Conservation (phyloP, 2,329 filamentous ascomycete species). For the Claviceps sp. region DNA sequence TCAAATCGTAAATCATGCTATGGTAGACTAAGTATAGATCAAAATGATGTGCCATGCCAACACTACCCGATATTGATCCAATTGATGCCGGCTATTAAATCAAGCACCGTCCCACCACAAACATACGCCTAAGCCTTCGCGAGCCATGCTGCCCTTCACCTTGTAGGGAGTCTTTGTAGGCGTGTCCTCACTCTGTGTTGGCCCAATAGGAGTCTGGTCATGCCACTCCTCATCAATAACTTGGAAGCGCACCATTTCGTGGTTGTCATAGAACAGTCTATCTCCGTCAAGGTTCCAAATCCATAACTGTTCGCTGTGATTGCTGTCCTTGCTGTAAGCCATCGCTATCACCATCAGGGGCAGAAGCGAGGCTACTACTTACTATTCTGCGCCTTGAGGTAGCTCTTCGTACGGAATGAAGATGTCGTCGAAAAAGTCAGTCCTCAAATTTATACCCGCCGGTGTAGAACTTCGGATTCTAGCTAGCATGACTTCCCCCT, state of each 20-base stretch:
- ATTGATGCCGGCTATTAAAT: conserved; percentile 2
- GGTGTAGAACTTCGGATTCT: conserved; percentile 64
- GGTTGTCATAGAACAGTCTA: conserved; percentile 74
- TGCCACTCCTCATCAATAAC: conserved; percentile 84
- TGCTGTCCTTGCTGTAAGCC: conserved; percentile 29
- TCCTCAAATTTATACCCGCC: conserved; percentile 62
- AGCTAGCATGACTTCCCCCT: conserved; percentile 79
- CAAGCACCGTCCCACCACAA: conserved; percentile 45
- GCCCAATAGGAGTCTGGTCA: conserved; percentile 65
- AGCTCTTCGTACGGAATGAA: conserved; percentile 63
- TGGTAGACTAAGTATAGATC: conserved; percentile 3
- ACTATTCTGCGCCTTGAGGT: conserved; percentile 67
- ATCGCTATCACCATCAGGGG: neutral
- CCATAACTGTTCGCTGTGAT: conserved; percentile 66
- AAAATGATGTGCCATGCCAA: conserved; percentile 9
- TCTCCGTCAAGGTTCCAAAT: conserved; percentile 67
- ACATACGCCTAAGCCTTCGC: conserved; percentile 47
- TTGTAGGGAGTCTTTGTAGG: conserved; percentile 57
- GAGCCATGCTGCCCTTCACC: conserved; percentile 52
- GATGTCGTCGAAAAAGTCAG: conserved; percentile 92
- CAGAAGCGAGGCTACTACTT: conserved; percentile 19
- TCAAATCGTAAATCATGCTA: conserved; percentile 22
- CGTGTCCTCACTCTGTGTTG: conserved; percentile 46
- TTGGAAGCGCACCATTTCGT: conserved; percentile 77
- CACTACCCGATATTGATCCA: conserved; percentile 2